Evolutionary conservation across 2,329 filamentous ascomycete genomes (phyloP), one percentile per base, ranked within the genome.

Genomic region (Trichophyton benhamiae): DNA sequence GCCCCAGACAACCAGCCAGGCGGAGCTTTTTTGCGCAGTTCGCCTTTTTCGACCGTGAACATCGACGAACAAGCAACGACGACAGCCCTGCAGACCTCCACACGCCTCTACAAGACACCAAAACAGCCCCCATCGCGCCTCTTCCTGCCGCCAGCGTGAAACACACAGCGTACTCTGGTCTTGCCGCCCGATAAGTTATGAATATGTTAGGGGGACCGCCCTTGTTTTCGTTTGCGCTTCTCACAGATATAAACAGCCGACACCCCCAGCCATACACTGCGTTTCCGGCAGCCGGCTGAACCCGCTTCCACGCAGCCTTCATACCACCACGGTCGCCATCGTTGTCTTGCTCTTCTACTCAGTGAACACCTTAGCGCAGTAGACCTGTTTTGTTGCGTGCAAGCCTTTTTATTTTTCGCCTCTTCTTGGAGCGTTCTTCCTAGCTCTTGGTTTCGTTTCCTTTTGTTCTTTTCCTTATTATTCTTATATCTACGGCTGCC

Each of bases 401-500:
- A n/a, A n/a, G 61, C 59, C 52, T 55, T 61, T 49, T 57, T 61
- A 33, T 60, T 57, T 7, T 30, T 6, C 27, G 27, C 59, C 53
- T 61, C 17, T 48, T 61, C 61, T 65, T 66, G 63, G 57, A 63
- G 65, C 55, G 36, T 58, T 20, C 33, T 13, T 30, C 13, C 22
- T 44, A n/a, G 41, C n/a, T n/a, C 41, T 44, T 44, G 41, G 15
- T 44, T 41, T 58, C 42, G 63, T 61, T 62, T 55, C 30, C 25
- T 20, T 61, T 70, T 64, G 68, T 65, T 68, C 66, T 66, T 63
- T 69, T 68, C 68, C 67, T 65, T 69, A 67, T 69, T 61, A 64
- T 63, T 69, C 67, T 69, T 61, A 63, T 63, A 64, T 65, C 68
- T 64, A 66, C 71, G 76, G 75, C 75, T 77, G 75, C 72, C 70